Evolutionary conservation across 768 basidiomycete genomes (phyloP), one percentile per base, ranked within the genome.

Genomic region (Kwoniella sp.): DNA sequence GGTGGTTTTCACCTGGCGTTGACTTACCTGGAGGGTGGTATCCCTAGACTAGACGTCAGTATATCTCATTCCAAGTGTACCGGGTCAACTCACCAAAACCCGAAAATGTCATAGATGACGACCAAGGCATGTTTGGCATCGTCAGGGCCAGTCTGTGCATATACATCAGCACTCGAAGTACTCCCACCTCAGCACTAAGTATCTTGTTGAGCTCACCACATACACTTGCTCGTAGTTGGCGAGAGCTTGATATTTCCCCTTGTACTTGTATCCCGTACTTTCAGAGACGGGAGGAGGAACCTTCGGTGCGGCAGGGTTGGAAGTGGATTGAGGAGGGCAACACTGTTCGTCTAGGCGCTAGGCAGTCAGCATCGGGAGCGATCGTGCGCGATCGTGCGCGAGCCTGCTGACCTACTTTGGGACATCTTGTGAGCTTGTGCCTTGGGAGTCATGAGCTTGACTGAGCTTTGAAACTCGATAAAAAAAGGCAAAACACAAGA

Each of bases 91-190:
- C 55, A 73, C 80, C 84, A 87, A 80, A 82, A 86, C 80, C 87
- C 87, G 70, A 88, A 88, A 68, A 88, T 87, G 72, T 88, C 86
- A 69, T 82, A 88, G 54, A 86, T 83, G 65, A 83, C 84, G 55
- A 88, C 81, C 40, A 87, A 79, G 17, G 85, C 85, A 62, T 82
- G 83, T n/a, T 83, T 80, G 56, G 83, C 83, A 19, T 72, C 77
- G 57, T 81, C 80, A 4, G 84, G 82, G 12, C 86, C 86, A 10
- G 67, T 83, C 72, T 73, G 26, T 8, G 13, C 33, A 27, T 5
- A 8, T 30, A 0, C 19, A 51, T 60, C 27, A 55, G 50, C 25
- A 13, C 33, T 40, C 29, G 30, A 21, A 19, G n/a, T n/a, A n/a
- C n/a, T n/a, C n/a, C 44, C 3, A 60, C 47, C 2, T 51, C 33